phyloP scores from a whole-genome alignment of 2,329 filamentous ascomycete species.

The Rhynchosporium graminicola region DNA sequence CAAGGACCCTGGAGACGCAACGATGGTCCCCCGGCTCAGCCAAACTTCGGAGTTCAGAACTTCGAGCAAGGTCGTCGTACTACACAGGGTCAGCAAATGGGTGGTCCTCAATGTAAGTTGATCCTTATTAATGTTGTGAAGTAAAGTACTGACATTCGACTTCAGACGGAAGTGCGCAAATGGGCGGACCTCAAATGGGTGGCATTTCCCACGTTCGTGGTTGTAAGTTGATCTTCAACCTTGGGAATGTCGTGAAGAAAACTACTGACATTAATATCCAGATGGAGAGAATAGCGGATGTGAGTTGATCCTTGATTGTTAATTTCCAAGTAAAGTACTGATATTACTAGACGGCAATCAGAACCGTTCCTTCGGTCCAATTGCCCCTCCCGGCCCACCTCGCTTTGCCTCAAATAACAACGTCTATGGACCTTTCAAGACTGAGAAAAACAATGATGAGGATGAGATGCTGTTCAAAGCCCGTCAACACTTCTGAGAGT shows the following conservation, averaged over 20 bases:
- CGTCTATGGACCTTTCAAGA: neutral
- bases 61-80: no score
- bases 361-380: constrained; percentile 10
- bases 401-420: neutral
- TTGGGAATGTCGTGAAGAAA: neutral
- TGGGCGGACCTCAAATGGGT: neutral
- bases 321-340: no score
- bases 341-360: no score
- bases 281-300: neutral
- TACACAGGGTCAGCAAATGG: no score
- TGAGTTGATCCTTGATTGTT: no score
- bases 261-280: neutral
- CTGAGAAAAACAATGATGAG: constrained; percentile 14
- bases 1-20: constrained; percentile 23
- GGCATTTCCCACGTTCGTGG: neutral
- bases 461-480: constrained; percentile 10
- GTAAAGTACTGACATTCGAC: no score
- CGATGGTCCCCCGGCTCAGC: no score
- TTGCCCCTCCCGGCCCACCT: constrained; percentile 12
- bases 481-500: neutral
- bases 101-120: no score
- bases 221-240: neutral
- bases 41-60: no score
- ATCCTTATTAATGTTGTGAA: no score
- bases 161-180: no score